Evolutionary conservation across 2,329 filamentous ascomycete genomes (phyloP).

Genomic region (Scedosporium boydii): DNA sequence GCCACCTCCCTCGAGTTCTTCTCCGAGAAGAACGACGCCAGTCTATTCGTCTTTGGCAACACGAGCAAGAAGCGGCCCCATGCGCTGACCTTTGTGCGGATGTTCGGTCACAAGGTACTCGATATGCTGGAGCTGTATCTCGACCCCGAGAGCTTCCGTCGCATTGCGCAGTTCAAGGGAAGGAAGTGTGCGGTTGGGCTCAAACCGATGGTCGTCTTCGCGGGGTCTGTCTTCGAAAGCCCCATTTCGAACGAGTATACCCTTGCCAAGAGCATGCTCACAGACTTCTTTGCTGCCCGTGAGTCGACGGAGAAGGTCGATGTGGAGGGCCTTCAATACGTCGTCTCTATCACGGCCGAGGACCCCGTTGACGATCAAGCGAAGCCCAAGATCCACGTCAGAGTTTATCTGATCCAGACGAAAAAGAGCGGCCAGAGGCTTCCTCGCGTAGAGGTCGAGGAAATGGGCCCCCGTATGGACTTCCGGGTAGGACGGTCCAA

Average conservation of each 20-base stretch:
- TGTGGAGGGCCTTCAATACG: slow-evolving; percentile 88
- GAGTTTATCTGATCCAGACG: slow-evolving; percentile 79
- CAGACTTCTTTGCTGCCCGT: slow-evolving; percentile 86
- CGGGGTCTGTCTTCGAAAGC: slow-evolving; percentile 79
- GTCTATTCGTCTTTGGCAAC: slow-evolving; percentile 72
- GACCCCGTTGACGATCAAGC: slow-evolving; percentile 38
- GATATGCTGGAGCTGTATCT: slow-evolving; percentile 93
- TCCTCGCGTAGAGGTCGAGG: slow-evolving; percentile 85
- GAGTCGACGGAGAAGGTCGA: slow-evolving; percentile 69
- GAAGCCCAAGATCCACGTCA: slow-evolving; percentile 54
- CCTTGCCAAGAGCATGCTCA: slow-evolving; percentile 74
- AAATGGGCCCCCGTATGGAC: slow-evolving; percentile 91
- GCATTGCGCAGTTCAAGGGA: slow-evolving; percentile 65
- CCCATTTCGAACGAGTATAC: slow-evolving; percentile 71
- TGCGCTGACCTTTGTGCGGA: slow-evolving; percentile 70
- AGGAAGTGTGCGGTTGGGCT: slow-evolving; percentile 69
- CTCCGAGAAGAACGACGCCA: slow-evolving; percentile 90
- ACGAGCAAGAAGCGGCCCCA: slow-evolving; percentile 95
- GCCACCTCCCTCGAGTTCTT: slow-evolving; percentile 85
- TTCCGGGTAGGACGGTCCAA: slow-evolving; percentile 74
- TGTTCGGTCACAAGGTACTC: slow-evolving; percentile 77
- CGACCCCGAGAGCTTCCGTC: slow-evolving; percentile 62
- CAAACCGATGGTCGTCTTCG: slow-evolving; percentile 86
- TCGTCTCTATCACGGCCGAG: slow-evolving; percentile 71
- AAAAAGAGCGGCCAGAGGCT: slow-evolving; percentile 79